Evolutionary conservation across 345 rosid genomes (phyloP), one percentile per base, ranked within the genome.

Genomic region (Noccaea bulbosa): DNA sequence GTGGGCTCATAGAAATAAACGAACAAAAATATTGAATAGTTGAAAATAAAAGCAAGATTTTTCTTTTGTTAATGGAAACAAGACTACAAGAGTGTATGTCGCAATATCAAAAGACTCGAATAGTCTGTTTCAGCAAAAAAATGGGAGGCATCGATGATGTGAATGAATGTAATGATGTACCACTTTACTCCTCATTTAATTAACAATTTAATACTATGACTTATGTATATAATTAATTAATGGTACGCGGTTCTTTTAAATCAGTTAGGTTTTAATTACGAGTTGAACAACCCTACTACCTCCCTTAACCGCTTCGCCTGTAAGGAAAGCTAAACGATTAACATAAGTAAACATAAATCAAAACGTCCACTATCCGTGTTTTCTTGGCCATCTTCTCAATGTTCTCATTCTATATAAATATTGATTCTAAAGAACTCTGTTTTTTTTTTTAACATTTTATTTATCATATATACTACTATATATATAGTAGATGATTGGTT

Each of bases 401-500:
- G 30, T 27, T 4, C 4, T 27, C 30, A 55, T 51, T n/a, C 1
- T 24, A 51, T 11, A 49, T 22, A 49, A 3, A 17, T 37, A 37
- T 17, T 39, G 62, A 15, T 55, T 32, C 35, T 11, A 55, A 55
- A 55, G 35, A 56, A 8, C 44, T 45, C 50, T 7, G 22, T 56
- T 56, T 34, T 56, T 34, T 34, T 10, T 9, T 11, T 11, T 4
- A 39, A 33, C 43, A 16, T 57, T 9, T 20, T 39, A 22, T 9
- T 20, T 39, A 22, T 58, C 39, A 20, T 22, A 39, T 59, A 20
- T 20, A 20, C 12, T 41, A 60, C 50, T 27, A 41, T 41, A 38
- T 41, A 38, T 10, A 57, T 39, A 27, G 49, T 11, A 44, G 45
- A 54, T 54, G 57, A 55, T 45, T 72, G 71, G 77, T 65, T 46